Conservation (phyloP, 2,329 filamentous ascomycete genomes). For the Thelonectria rubi region DNA sequence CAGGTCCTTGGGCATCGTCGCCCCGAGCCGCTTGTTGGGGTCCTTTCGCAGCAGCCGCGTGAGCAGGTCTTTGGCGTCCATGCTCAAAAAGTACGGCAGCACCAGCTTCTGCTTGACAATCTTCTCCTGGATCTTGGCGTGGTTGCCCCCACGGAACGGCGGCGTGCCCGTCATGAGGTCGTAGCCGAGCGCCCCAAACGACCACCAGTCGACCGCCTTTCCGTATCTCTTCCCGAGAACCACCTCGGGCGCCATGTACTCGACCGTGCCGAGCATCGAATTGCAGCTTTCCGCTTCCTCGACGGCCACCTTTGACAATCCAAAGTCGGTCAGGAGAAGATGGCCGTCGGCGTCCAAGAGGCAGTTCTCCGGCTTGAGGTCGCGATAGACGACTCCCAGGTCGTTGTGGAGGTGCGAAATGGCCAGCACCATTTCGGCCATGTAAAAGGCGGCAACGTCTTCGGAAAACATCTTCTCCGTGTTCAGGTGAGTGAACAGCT, state of each 20-base stretch:
- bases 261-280: conserved; percentile 91
- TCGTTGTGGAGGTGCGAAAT: conserved; percentile 92
- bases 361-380: conserved; percentile 98
- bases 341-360: conserved; percentile 92
- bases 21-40: conserved; percentile 86
- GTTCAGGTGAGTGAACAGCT: conserved; percentile 93
- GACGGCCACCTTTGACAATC: conserved; percentile 91
- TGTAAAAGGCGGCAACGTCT: conserved; percentile 91
- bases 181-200: conserved; percentile 89
- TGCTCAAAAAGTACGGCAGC: conserved; percentile 88
- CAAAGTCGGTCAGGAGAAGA: conserved; percentile 94
- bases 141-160: conserved; percentile 89
- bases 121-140: conserved; percentile 94
- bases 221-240: conserved; percentile 89
- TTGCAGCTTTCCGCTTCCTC: conserved; percentile 74
- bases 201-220: conserved; percentile 98
- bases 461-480: conserved; percentile 96
- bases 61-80: conserved; percentile 93
- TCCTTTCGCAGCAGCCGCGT: conserved; percentile 92
- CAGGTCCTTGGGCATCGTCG: conserved; percentile 89
- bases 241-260: conserved; percentile 99
- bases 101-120: conserved; percentile 92
- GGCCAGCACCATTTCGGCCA: conserved; percentile 96
- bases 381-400: conserved; percentile 93
- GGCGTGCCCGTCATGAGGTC: conserved; percentile 93